These are phyloP conservation scores for Meyerozyma carpophila DNA, from an alignment of 1,139 yeast genomes.

Conservation along the genomic window DNA sequence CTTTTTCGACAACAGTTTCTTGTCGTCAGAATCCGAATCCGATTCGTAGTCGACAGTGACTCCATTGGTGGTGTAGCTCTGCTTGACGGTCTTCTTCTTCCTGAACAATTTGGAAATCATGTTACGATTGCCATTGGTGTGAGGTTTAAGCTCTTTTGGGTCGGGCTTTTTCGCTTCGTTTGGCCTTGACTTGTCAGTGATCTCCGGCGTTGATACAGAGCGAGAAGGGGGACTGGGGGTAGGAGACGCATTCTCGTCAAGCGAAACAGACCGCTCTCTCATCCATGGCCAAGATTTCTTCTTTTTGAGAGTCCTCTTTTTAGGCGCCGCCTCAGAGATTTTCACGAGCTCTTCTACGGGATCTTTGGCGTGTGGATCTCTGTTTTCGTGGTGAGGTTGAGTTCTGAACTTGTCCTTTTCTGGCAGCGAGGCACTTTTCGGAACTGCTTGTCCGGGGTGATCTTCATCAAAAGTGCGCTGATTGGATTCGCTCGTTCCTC, in stretches of 20 bases:
- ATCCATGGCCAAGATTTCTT: slow-evolving; percentile 41
- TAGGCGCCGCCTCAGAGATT: slow-evolving; percentile 4
- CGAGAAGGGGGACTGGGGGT: slow-evolving; percentile 14
- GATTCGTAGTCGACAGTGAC: slow-evolving; percentile 27
- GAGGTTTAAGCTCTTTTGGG: slow-evolving; percentile 2
- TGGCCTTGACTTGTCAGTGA: slow-evolving; percentile 7
- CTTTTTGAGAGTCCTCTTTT: slow-evolving; percentile 20
- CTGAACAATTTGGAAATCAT: slow-evolving; percentile 42
- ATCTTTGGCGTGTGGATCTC: slow-evolving; percentile 1
- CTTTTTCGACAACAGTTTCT: slow-evolving; percentile 9
- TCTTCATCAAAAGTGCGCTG: no score
- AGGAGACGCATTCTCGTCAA: slow-evolving; percentile 8
- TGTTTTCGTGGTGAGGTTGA: neutral
- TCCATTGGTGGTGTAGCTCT: slow-evolving; percentile 8
- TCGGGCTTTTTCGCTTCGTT: slow-evolving; percentile 5
- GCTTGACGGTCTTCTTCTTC: slow-evolving; percentile 25
- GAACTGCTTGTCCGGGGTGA: no score
- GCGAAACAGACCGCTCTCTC: slow-evolving; percentile 30
- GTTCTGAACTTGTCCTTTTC: neutral
- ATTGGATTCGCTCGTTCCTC: no score
- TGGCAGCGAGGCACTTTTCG: neutral
- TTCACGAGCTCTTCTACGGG: slow-evolving; percentile 3
- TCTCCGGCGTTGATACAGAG: slow-evolving; percentile 35
- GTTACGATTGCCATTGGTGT: slow-evolving; percentile 28
- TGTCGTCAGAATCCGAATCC: slow-evolving; percentile 16